Evolutionary conservation across 257 asterid species (phyloP), one percentile per base, ranked within the genome.

Genomic region (Cordia subcordata): DNA sequence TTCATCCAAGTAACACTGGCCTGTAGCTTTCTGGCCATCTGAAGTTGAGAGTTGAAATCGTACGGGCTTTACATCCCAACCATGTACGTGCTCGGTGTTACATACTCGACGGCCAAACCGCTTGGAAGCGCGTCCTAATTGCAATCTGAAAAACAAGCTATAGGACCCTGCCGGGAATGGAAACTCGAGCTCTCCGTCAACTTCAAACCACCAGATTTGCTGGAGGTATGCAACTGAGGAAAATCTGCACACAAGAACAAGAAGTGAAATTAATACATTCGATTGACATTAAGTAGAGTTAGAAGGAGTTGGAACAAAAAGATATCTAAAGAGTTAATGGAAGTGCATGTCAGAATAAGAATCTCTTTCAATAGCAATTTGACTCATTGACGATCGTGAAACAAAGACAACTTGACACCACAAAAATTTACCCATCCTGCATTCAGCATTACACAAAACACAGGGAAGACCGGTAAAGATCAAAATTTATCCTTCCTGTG

Each of bases 201-300:
- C 90, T 78, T 91, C 95, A 21, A 88, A 80, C 98, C 96, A 92
- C 98, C 98, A 92, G 56, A 75, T 92, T 72, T 92, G 98, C 71
- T 88, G 96, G 71, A 92, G 96, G 67, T 88, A 92, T 15, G 98
- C 90, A 22, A 92, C 81, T 9, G 93, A 74, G 6, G 65, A 22
- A 61, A 92, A 92, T 70, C 98, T 88, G 61, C 50, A 70, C 0
- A 5, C 49, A 70, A 55, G 38, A 57, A 8, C 5, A 21, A 0
- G 22, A 42, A 44, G 1, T 11, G 55, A 16, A 23, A 4, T 4
- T 11, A 10, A 8, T 65, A 17, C 27, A 66, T 23, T 32, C 22
- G 5, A 21, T 19, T 52, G 11, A 11, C 15, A 53, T 52, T 8
- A 18, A 0, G 4, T 2, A 16, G 19, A 8, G 11, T 8, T 12